Base-by-base conservation (phyloP, 768 basidiomycete species). In the Lactifluus pinguis region DNA sequence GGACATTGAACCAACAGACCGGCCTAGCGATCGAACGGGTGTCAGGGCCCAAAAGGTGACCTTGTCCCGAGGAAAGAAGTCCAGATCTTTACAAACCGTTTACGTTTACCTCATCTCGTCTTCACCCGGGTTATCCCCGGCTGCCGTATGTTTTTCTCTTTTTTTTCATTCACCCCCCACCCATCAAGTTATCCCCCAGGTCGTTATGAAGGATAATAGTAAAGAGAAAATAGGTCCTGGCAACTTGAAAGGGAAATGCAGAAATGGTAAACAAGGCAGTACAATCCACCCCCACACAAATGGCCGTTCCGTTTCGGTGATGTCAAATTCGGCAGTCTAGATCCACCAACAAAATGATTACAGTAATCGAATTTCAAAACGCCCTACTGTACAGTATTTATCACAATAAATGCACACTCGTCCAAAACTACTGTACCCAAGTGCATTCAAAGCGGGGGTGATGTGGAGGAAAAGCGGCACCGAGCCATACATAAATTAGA, bases 1-100 rank as follows among this genome's bases (percentile, higher is more conserved):
- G 72, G 10, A 75, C 79, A 2, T 14, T 11, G 14, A 42, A 17
- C 49, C 30, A n/a, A 49, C 49, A 3, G 3, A 30, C 30, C 13
- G 49, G 48, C 48, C 9, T 49, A 29, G 14, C 17, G 14, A 17
- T 17, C 15, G 29, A 30, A 17, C 49, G 30, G 29, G 7, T 34
- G 13, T 17, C 29, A 49, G 49, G 17, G 49, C 49, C 49, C 25
- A 25, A 36, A 34, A 11, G 50, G 14, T 15, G 17, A 38, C 17
- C 6, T 9, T 19, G 4, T n/a, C 9, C 45, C 45, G 45, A 47
- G 45, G 39, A 38, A 39, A 17, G 38, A 39, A 25, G 17, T 19
- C 21, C 19, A 36, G 21, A 42, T 53, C 52, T 1, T 41, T 42
- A 30, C 1, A 53, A n/a, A 21, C 53, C 8, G 41, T n/a, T 42